Evolutionary conservation across 139 green algal genomes (phyloP), one percentile per base, ranked within the genome.

Genomic region (Spirogloea muscicola): DNA sequence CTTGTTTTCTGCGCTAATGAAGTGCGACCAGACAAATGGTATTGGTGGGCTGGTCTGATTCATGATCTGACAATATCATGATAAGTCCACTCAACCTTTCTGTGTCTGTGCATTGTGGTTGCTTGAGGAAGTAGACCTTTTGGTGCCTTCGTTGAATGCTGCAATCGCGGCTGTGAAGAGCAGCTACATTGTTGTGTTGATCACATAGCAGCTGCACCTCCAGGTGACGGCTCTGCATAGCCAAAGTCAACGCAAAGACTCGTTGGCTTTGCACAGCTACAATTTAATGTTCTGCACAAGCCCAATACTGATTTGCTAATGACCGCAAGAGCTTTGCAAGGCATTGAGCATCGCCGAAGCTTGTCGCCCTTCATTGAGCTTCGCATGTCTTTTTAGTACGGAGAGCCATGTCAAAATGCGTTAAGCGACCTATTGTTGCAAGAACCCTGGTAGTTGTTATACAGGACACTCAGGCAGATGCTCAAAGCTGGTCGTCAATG

Each of bases 201-300:
- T 98, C 94, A 16, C 82, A 89, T 58, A 98, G 77, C 73, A 98
- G 90, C 89, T 98, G 94, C 74, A 98, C 94, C 85, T 97, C 93
- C 70, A 97, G 83, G 81, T 97, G 92, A 6, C 92, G 84, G 38
- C 71, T 87, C 46, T 80, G 75, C 29, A 3, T 42, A 6, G 41
- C 96, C 87, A 6, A 1, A 25, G 2, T 31, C n/a, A n/a, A n/a
- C 21, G 46, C 21, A 55, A 55, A 55, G 46, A 21, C 21, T 21
- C 46, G 21, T 31, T 21, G 21, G 21, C 46, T 21, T 55, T 55
- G 46, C 21, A n/a, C n/a, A n/a, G n/a, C 46, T 31, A 55, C 46
- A 21, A 21, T 21, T 31, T 31, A 21, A 21, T 55, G 46, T 55
- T 55, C 46, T 21, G 21, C 21, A 21, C 21, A 31, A 21, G 46